Conservation (phyloP, 2,329 filamentous ascomycete genomes). For the Arthrobotrys conoides region DNA sequence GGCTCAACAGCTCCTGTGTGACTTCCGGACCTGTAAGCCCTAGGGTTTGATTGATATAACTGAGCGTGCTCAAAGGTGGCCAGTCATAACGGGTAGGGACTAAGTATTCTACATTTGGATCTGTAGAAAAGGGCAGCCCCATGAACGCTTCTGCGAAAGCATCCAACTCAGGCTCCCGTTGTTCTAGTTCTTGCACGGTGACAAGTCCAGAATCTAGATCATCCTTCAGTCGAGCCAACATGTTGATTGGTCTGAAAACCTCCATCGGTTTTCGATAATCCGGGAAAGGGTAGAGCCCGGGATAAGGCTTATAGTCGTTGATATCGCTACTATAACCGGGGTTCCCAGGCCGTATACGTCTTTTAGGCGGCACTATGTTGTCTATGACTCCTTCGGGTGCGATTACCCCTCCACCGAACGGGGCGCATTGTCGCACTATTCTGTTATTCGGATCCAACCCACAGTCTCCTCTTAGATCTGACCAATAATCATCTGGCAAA, state of each 20-base stretch:
- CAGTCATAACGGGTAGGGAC: slow-evolving; percentile 21
- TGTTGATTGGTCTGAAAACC: slow-evolving; percentile 27
- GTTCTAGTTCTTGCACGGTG: not conserved
- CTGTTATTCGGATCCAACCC: not conserved
- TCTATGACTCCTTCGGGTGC: not conserved
- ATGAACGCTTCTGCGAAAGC: slow-evolving; percentile 38
- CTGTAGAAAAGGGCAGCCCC: slow-evolving; percentile 3
- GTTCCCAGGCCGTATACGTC: slow-evolving; percentile 6
- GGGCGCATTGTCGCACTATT: slow-evolving; percentile 16
- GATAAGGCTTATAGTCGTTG: slow-evolving; percentile 23
- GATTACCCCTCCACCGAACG: not conserved
- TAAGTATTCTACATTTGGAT: not conserved
- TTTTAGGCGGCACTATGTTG: not conserved
- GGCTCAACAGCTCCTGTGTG: not conserved
- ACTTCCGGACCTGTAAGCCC: slow-evolving; percentile 2
- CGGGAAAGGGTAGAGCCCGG: slow-evolving; percentile 3
- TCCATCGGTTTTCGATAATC: slow-evolving; percentile 22
- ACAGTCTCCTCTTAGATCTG: not conserved
- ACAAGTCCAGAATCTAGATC: slow-evolving; percentile 15
- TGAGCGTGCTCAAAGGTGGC: slow-evolving; percentile 16
- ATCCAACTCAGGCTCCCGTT: not conserved
- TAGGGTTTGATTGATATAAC: slow-evolving; percentile 6
- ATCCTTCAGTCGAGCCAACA: slow-evolving; percentile 20
- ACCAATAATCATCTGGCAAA: not conserved
- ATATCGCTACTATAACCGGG: not conserved